These are phyloP conservation scores for Fusarium foetens DNA, from an alignment of 2,329 filamentous ascomycete genomes.

Conservation along the genomic window DNA sequence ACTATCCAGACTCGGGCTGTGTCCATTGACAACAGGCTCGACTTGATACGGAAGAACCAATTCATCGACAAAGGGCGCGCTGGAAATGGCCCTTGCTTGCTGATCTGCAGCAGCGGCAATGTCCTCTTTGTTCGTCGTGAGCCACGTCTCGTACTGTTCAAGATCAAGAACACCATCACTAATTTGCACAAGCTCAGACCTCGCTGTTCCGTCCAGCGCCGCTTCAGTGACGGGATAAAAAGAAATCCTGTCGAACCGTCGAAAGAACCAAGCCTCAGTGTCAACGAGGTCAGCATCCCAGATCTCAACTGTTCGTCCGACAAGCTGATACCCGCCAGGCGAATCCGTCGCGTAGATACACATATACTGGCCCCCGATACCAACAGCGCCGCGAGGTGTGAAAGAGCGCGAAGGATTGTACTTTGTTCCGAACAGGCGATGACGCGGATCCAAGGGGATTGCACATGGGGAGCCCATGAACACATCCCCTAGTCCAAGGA, in stretches of 20 bases:
- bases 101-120: slow-evolving; percentile 36
- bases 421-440: slow-evolving; percentile 51
- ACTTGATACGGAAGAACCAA: slow-evolving; percentile 43
- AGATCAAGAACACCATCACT: slow-evolving; percentile 46
- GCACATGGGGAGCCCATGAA: slow-evolving; percentile 53
- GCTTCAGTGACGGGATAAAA: slow-evolving; percentile 47
- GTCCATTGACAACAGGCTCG: not conserved
- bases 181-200: slow-evolving; percentile 41
- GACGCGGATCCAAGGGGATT: slow-evolving; percentile 50
- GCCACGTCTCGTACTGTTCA: slow-evolving; percentile 47
- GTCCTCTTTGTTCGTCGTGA: slow-evolving; percentile 43
- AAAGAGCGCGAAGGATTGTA: slow-evolving; percentile 53
- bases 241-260: slow-evolving; percentile 48
- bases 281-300: slow-evolving; percentile 43
- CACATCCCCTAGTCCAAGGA: slow-evolving; percentile 54
- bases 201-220: slow-evolving; percentile 41
- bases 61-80: slow-evolving; percentile 46
- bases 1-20: not conserved
- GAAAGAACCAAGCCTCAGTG: slow-evolving; percentile 44
- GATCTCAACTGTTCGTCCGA: slow-evolving; percentile 49
- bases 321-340: slow-evolving; percentile 52
- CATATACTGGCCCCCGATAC: slow-evolving; percentile 52
- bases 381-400: slow-evolving; percentile 50
- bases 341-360: slow-evolving; percentile 53
- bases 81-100: slow-evolving; percentile 43